Conservation (phyloP, 345 rosid species). For the Sapria himalayana region DNA sequence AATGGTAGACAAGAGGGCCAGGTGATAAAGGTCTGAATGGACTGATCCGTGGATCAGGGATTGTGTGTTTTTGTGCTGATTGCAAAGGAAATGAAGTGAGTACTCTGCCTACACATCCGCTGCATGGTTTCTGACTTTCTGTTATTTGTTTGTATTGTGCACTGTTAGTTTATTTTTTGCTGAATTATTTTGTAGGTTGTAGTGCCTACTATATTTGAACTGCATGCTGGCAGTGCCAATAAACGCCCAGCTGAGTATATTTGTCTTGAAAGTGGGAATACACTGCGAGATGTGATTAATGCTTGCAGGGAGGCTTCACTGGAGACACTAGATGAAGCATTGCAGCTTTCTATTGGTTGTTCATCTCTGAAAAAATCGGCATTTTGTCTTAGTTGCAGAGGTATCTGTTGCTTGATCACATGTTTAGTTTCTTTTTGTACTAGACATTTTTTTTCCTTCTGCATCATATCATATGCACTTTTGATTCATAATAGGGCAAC, state of each 20-base stretch:
- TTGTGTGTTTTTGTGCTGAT: constrained; percentile 46
- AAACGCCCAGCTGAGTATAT: constrained; percentile 75
- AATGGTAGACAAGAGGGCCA: constrained; percentile 20
- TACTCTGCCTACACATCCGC: not conserved
- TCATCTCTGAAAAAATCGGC: constrained; percentile 25
- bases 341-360: constrained; percentile 26
- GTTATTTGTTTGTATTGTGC: constrained; percentile 3
- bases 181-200: constrained; percentile 58
- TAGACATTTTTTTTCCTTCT: not conserved
- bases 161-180: too few relatives aligned
- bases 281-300: constrained; percentile 74
- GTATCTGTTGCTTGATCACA: constrained; percentile 30
- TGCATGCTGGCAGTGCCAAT: constrained; percentile 73
- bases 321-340: constrained; percentile 35
- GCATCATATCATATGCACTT: constrained; percentile 2
- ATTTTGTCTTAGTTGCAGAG: constrained; percentile 73
- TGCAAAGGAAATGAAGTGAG: constrained; percentile 56
- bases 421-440: constrained; percentile 9
- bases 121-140: constrained; percentile 4
- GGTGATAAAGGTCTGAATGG: constrained; percentile 37
- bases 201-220: constrained; percentile 35
- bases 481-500: constrained; percentile 19
- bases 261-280: constrained; percentile 43
- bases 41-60: constrained; percentile 35
- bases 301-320: constrained; percentile 43